Conservation (phyloP, 225 moss, liverwort and hornwort genomes). For the Takakia lepidozioides region DNA sequence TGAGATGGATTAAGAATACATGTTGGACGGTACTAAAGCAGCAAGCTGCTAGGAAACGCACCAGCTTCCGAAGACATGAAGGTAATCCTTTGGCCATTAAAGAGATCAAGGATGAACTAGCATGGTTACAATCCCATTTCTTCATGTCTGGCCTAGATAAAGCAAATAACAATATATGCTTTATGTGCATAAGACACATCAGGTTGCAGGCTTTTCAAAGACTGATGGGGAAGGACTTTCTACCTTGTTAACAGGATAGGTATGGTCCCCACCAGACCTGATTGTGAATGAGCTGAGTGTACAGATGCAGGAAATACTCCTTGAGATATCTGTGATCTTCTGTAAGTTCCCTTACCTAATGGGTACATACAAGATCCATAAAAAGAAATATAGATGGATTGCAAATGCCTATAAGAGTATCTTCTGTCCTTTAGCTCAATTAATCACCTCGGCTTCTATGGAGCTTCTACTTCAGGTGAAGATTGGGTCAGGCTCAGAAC, state of each 20-base stretch:
- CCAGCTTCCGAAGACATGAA: no score
- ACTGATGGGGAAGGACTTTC: background rate
- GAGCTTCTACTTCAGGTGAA: background rate
- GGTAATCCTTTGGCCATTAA: no score
- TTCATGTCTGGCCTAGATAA: slow-evolving; percentile 1
- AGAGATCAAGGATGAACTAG: background rate
- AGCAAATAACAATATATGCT: slow-evolving; percentile 2
- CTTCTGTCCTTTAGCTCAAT: background rate
- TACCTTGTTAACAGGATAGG: background rate
- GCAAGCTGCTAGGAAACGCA: no score
- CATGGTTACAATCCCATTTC: background rate
- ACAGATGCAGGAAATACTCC: background rate
- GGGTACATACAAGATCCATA: background rate
- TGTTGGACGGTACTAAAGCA: no score
- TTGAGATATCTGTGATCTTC: background rate
- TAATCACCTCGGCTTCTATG: background rate
- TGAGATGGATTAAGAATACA: no score
- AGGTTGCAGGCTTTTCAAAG: background rate
- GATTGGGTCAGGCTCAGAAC: no score
- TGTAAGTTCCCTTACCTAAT: background rate
- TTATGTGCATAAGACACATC: background rate
- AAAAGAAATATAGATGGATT: background rate
- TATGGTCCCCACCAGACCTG: background rate
- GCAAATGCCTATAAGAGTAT: background rate
- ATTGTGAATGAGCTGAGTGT: background rate